Evolutionary conservation across 306 rosid species (phyloP), one percentile per base, ranked within the genome.

Genomic region (Pyrus communis): DNA sequence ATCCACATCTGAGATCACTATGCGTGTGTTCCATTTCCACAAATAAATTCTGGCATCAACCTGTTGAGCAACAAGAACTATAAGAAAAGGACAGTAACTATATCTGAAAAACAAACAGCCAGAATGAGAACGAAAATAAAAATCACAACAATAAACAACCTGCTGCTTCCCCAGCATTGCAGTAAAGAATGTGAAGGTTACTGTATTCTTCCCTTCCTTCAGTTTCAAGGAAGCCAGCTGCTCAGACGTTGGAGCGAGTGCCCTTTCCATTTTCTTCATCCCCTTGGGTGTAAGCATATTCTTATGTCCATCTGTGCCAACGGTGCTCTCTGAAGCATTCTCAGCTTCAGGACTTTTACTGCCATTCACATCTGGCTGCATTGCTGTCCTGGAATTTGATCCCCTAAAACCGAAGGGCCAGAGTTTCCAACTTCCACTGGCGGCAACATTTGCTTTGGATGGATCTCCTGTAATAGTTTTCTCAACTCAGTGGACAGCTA

Each of bases 1-100:
- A 84, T 96, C 99, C 78, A 96, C 99, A 69, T 96, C 99, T 64
- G 99, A 96, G 83, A 96, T 91, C 72, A 96, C 99, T 52, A 96
- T 84, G 13, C 88, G 97, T 73, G 84, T 77, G 67, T 91, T 85
- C 99, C 98, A 96, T 85, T 96, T 92, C 99, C 98, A 96, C 77
- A 91, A 81, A 86, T 80, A 92, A 76, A 96, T 92, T 65, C 86
- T 87, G 74, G 93, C 93, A 80, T 96, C 97, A 80, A 96, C 90
- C 99, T 96, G 81, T 79, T 58, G 75, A 79, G 80, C 57, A 74
- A 77, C 76, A 70, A 75, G 63, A 74, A 75, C 67, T 60, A 63
- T 69, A 18, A 15, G 64, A 51, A 69, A 65, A 72, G 72, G 52
- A 69, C 66, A 75, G 57, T n/a, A 81, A 22, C 31, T 79, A 71